These are phyloP conservation scores for Leucocoprinus birnbaumii DNA, from an alignment of 768 basidiomycete genomes.

Conservation along the genomic window DNA sequence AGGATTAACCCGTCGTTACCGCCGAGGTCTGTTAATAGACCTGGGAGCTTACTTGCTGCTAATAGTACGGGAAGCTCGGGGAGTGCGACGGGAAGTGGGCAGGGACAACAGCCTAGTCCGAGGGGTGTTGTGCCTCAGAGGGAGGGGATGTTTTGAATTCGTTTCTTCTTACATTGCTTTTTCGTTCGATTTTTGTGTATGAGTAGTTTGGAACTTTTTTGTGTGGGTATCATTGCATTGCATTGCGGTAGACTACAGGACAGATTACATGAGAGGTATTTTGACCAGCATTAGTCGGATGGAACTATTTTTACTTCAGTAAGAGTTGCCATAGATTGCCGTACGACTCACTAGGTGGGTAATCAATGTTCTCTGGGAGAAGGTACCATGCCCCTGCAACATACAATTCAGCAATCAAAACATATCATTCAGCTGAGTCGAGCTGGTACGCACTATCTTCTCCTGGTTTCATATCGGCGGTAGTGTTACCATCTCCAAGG, in stretches of 20 bases:
- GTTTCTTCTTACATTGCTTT: neutral
- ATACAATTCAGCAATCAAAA: neutral
- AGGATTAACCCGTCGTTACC: constrained; percentile 36
- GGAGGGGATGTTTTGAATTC: constrained; percentile 59
- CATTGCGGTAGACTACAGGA: too few species aligned
- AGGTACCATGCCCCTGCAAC: constrained; percentile 45
- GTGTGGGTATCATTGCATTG: too few species aligned
- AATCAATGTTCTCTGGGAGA: constrained; percentile 36
- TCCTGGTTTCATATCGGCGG: constrained; percentile 37
- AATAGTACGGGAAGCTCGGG: neutral
- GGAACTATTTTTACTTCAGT: neutral
- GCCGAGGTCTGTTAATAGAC: constrained; percentile 59
- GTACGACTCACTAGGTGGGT: constrained; percentile 35
- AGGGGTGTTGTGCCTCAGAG: constrained; percentile 51
- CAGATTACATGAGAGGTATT: neutral
- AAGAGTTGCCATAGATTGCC: neutral
- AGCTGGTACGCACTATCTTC: constrained; percentile 26
- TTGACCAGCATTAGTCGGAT: neutral
- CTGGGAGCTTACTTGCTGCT: constrained; percentile 48
- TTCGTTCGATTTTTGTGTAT: constrained; percentile 26
- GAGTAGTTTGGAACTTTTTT: neutral
- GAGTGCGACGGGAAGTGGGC: neutral
- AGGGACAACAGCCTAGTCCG: constrained; percentile 27
- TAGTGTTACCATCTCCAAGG: constrained; percentile 60
- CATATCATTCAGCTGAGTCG: neutral